Conservation (phyloP, 805 yeast genomes). For the Hanseniaspora clermontiae region DNA sequence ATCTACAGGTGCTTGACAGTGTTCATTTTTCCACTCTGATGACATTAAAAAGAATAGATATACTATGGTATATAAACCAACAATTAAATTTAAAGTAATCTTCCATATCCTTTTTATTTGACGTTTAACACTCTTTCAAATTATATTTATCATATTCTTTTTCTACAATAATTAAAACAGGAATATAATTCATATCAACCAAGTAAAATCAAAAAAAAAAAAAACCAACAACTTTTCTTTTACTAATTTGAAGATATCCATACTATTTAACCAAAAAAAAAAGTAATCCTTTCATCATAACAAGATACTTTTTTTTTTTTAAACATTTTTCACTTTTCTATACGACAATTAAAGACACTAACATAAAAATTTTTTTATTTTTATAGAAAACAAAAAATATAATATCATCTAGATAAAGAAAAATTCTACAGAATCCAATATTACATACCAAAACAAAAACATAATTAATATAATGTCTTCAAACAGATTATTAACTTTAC, state of each 20-base stretch:
- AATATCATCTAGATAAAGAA: not conserved
- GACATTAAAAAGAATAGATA: not conserved
- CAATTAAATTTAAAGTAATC: not conserved
- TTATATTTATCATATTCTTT: no score
- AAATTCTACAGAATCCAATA: not conserved
- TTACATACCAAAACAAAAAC: not conserved
- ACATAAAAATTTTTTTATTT: not conserved
- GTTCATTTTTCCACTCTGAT: not conserved
- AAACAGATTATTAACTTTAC: constrained; percentile 67
- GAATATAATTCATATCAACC: no score
- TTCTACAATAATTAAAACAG: no score
- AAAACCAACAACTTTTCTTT: no score
- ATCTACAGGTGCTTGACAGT: not conserved
- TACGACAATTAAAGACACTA: no score
- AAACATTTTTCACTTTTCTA: no score
- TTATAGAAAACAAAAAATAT: not conserved
- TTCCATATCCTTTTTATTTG: not conserved
- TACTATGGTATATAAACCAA: not conserved
- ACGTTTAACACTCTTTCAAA: not conserved
- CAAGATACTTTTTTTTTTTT: no score
- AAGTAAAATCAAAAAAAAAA: no score
- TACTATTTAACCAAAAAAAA: no score
- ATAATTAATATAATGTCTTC: constrained; percentile 21
- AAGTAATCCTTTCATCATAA: no score
- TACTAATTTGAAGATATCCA: no score